These are phyloP conservation scores for Carex cristatella DNA, from an alignment of 176 grass and related monocot genomes.

Conservation along the genomic window DNA sequence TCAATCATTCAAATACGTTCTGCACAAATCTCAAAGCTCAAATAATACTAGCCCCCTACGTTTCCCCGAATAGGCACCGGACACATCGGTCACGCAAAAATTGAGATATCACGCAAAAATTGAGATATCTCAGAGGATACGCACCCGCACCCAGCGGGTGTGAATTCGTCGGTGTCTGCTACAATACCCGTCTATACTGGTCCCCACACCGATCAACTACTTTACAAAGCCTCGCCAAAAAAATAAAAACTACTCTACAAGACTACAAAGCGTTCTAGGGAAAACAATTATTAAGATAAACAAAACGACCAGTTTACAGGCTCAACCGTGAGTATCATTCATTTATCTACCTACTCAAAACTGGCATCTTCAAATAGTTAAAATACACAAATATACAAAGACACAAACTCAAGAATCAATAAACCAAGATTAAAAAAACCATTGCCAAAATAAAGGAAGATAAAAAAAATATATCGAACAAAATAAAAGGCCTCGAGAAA, in stretches of 20 bases:
- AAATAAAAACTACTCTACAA: not conserved
- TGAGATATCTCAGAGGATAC: too few species aligned
- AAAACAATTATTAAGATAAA: not conserved
- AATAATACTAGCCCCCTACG: too few species aligned
- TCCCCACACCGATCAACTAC: too few species aligned
- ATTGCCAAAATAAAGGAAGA: not conserved
- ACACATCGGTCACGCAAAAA: too few species aligned
- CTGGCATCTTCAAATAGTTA: not conserved
- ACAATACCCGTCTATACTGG: too few species aligned
- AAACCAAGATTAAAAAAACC: not conserved
- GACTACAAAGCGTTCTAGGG: not conserved
- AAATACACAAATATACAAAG: slow-evolving; percentile 25
- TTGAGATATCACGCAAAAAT: too few species aligned
- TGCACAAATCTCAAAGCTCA: too few species aligned
- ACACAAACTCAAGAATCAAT: not conserved
- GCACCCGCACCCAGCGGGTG: too few species aligned
- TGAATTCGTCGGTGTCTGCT: too few species aligned
- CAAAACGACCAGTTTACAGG: not conserved
- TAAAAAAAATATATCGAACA: not conserved
- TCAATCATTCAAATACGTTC: too few species aligned
- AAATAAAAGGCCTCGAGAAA: not conserved
- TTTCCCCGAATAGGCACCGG: too few species aligned
- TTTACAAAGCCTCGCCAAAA: too few species aligned
- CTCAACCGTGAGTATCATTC: not conserved
- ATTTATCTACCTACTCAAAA: slow-evolving; percentile 8